Conservation (phyloP, 768 basidiomycete species). For the Hirschioporus abietinus region DNA sequence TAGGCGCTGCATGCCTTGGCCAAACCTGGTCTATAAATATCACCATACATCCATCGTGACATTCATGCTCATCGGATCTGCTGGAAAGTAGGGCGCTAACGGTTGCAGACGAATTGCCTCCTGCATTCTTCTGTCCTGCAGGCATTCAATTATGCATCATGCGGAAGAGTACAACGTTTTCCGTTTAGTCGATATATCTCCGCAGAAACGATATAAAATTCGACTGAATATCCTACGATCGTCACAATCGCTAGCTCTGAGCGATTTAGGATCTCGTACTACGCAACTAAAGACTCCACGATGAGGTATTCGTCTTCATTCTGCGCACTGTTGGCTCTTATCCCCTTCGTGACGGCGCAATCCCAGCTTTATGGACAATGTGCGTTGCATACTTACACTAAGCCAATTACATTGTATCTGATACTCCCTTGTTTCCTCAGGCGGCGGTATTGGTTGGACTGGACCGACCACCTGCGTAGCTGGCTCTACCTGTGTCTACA, state of each 20-base stretch:
- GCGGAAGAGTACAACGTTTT: not conserved
- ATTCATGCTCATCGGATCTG: not conserved
- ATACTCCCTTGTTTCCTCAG: constrained; percentile 3
- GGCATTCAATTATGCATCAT: not conserved
- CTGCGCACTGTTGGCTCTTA: not conserved
- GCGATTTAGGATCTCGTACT: not conserved
- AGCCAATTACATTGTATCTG: not conserved
- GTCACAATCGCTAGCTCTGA: not conserved
- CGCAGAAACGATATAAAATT: not conserved
- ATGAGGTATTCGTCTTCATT: not conserved
- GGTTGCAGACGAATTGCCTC: not conserved
- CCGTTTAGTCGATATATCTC: constrained; percentile 2
- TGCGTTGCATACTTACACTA: not conserved
- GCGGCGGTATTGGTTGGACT: constrained; percentile 24
- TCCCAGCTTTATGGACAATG: constrained; percentile 14
- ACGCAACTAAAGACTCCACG: not conserved
- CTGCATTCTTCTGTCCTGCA: not conserved
- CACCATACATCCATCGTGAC: not conserved
- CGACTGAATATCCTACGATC: not conserved
- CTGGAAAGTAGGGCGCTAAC: not conserved
- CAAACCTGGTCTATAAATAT: not conserved
- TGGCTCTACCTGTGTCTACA: constrained; percentile 32
- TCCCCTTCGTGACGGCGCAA: constrained; percentile 3
- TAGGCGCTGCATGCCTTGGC: not conserved
- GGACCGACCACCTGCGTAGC: constrained; percentile 33